Percentiles rank a stretch among this genome's conserved stretches.
phyloP scores from a whole-genome alignment of 2,329 filamentous ascomycete species.

The Tolypocladium pustulatum region DNA sequence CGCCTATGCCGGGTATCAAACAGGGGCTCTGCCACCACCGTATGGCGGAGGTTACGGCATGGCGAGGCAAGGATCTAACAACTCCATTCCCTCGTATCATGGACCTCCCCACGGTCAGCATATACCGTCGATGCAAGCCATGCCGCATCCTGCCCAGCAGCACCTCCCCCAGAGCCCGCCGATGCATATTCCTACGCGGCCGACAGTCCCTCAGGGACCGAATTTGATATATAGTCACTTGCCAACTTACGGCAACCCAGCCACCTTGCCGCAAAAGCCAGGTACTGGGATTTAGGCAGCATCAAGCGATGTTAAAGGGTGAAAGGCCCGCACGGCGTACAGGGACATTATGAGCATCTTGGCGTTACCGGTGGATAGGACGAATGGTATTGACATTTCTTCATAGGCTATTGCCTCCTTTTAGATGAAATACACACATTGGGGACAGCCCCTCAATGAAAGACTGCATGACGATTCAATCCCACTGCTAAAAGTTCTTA shows the following conservation, averaged over 20 bases:
- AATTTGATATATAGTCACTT: slow-evolving; percentile 40
- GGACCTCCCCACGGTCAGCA: slow-evolving; percentile 25
- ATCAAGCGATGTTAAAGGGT: slow-evolving; percentile 16
- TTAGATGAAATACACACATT: slow-evolving; percentile 3
- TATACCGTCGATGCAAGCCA: slow-evolving; percentile 27
- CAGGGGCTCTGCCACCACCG: slow-evolving; percentile 29
- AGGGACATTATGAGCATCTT: slow-evolving; percentile 24
- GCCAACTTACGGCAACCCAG: slow-evolving; percentile 48
- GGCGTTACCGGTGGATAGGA: slow-evolving; percentile 28
- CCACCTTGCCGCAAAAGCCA: slow-evolving; percentile 49
- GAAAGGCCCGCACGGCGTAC: slow-evolving; percentile 18
- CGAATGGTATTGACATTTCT: slow-evolving; percentile 17
- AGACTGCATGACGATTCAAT: slow-evolving; percentile 19
- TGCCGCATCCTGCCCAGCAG: slow-evolving; percentile 26
- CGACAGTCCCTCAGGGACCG: slow-evolving; percentile 30
- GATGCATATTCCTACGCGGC: slow-evolving; percentile 35
- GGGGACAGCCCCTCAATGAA: neutral
- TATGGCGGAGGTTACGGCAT: slow-evolving; percentile 43
- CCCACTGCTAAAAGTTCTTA: slow-evolving; percentile 20
- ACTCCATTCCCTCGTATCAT: slow-evolving; percentile 41
- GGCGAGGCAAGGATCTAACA: slow-evolving; percentile 46
- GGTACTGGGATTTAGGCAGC: slow-evolving; percentile 33
- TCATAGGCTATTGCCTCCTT: slow-evolving; percentile 12
- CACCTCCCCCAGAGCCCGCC: slow-evolving; percentile 32
- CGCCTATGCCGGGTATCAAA: slow-evolving; percentile 37